phyloP scores from a whole-genome alignment of 192 early-diverging fungal genomes.

The Glomus cerebriforme region DNA sequence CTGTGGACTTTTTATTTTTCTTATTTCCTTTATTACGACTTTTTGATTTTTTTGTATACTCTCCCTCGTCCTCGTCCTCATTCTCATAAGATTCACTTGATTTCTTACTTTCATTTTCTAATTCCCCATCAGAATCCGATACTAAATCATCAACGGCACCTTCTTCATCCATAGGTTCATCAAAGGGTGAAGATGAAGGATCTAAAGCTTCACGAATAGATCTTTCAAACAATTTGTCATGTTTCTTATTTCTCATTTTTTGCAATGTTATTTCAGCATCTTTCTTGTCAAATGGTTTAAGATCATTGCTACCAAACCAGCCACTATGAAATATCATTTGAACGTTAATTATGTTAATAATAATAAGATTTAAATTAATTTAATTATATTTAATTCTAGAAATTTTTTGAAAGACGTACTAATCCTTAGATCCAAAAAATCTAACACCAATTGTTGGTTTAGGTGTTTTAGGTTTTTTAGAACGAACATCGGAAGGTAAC shows the following conservation, averaged over 20 bases:
- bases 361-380: too few relatives aligned
- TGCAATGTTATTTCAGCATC: conserved; percentile 11
- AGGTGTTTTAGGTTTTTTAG: conserved; percentile 45
- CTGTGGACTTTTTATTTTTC: not conserved
- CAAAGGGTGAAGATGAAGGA: conserved; percentile 15
- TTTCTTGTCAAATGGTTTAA: conserved; percentile 38
- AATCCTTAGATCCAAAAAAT: conserved; percentile 49
- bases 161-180: conserved; percentile 12
- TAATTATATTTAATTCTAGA: not conserved
- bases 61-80: not conserved
- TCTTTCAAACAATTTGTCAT: conserved; percentile 22
- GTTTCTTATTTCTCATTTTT: conserved; percentile 24
- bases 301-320: conserved; percentile 42
- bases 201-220: conserved; percentile 27
- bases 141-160: not conserved
- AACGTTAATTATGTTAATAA: not conserved
- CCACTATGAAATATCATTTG: conserved; percentile 32
- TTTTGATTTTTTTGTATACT: conserved; percentile 11
- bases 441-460: conserved; percentile 42
- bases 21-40: not conserved
- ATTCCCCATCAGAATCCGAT: not conserved
- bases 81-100: conserved; percentile 14
- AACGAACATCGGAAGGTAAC: conserved; percentile 39
- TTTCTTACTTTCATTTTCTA: conserved; percentile 13
- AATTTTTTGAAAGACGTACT: conserved; percentile 40